phyloP scores from a whole-genome alignment of 257 asterid species.

The Solanum chaucha region DNA sequence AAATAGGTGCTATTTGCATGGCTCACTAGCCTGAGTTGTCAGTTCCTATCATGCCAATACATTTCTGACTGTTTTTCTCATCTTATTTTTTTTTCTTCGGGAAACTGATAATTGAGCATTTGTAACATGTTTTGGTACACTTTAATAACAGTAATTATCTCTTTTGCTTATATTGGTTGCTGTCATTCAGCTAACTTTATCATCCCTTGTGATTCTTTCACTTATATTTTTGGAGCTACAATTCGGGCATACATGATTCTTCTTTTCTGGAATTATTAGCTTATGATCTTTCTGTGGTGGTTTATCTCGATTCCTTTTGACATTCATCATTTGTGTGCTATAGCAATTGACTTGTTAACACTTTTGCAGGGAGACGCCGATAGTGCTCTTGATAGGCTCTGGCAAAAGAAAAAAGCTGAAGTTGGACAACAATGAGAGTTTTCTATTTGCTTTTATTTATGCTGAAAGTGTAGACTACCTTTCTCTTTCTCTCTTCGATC shows the following conservation, averaged over 20 bases:
- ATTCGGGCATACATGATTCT: neutral
- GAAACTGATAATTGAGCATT: neutral
- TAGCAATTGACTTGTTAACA: neutral
- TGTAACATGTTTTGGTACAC: neutral
- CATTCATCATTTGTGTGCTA: neutral
- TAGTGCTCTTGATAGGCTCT: constrained; percentile 17
- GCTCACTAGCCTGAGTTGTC: neutral
- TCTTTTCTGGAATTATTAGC: neutral
- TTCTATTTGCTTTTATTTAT: neutral
- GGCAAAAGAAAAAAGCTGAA: constrained; percentile 18
- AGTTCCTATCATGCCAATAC: neutral
- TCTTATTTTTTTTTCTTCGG: neutral
- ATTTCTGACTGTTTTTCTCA: neutral
- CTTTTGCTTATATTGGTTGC: neutral
- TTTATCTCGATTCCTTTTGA: neutral
- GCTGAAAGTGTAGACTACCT: neutral
- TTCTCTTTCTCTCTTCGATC: neutral
- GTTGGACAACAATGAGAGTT: neutral
- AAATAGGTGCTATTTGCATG: neutral
- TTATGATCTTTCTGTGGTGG: neutral
- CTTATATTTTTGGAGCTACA: neutral
- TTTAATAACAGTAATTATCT: neutral
- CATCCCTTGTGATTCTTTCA: neutral
- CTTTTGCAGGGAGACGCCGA: constrained; percentile 19
- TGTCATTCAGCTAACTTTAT: neutral